These are phyloP conservation scores for Jatropha multifida DNA, from an alignment of 441 rosid species.

Conservation along the genomic window DNA sequence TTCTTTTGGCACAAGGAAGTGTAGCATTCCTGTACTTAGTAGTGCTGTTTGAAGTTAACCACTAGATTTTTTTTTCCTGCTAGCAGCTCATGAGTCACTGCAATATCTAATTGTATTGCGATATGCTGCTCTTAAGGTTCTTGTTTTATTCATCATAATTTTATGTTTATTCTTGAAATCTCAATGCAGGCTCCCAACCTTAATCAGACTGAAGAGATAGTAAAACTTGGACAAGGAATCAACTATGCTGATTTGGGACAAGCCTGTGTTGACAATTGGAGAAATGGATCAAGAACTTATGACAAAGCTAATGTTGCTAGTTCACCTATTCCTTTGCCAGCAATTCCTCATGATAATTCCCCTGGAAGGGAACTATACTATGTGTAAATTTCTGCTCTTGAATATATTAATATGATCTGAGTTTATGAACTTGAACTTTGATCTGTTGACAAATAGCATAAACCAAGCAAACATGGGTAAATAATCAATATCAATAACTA, in stretches of 20 bases:
- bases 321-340: conserved; percentile 68
- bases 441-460: too few relatives aligned
- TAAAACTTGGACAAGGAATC: conserved; percentile 32
- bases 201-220: conserved; percentile 28
- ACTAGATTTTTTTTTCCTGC: neutral
- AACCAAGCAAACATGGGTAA: neutral
- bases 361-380: conserved; percentile 62
- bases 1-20: neutral
- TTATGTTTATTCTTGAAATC: conserved; percentile 14
- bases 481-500: neutral
- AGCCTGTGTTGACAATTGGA: conserved; percentile 33
- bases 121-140: conserved; percentile 1
- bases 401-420: neutral
- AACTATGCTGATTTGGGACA: conserved; percentile 27
- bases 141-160: neutral
- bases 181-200: conserved; percentile 30
- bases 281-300: conserved; percentile 28
- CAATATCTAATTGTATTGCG: neutral
- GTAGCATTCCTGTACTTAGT: neutral
- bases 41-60: neutral
- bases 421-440: neutral
- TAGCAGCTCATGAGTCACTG: neutral
- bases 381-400: conserved; percentile 40
- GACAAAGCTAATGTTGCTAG: conserved; percentile 35
- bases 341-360: conserved; percentile 37